A percentile compares a stretch with the other conserved stretches of the same genome.
Evolutionary conservation across 2,329 filamentous ascomycete species (phyloP).

Genomic region (Phoma sp.): DNA sequence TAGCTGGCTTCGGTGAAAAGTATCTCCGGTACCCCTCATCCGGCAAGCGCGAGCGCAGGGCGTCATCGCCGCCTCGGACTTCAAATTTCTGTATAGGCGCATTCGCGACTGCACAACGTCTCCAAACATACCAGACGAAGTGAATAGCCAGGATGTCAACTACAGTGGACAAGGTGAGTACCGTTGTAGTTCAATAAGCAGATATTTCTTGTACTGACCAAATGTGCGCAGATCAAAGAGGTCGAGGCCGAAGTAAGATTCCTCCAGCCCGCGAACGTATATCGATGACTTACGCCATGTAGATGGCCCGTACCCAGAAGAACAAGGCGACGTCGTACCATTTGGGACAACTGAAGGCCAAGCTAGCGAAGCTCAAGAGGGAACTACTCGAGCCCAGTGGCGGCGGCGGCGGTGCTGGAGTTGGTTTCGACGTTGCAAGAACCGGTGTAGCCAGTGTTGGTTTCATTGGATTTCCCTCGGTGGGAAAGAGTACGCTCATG

Average conservation of each 20-base stretch:
- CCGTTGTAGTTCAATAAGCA: background rate
- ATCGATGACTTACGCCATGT: slow-evolving; percentile 36
- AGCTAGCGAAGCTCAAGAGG: slow-evolving; percentile 95
- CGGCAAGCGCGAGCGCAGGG: slow-evolving; percentile 17
- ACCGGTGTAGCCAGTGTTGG: slow-evolving; percentile 97
- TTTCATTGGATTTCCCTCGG: slow-evolving; percentile 97
- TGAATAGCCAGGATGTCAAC: slow-evolving; percentile 74
- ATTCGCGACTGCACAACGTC: slow-evolving; percentile 13
- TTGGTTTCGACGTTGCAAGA: slow-evolving; percentile 95
- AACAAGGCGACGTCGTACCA: slow-evolving; percentile 96
- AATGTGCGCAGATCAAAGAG: slow-evolving; percentile 79
- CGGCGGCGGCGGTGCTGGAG: slow-evolving; percentile 82
- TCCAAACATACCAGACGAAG: background rate
- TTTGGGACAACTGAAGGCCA: slow-evolving; percentile 92
- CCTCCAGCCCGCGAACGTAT: slow-evolving; percentile 20
- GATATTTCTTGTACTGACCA: background rate
- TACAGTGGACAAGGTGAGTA: slow-evolving; percentile 88
- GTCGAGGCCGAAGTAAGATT: slow-evolving; percentile 87
- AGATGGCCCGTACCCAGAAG: slow-evolving; percentile 97
- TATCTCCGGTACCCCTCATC: slow-evolving; percentile 26
- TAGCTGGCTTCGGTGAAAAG: slow-evolving; percentile 20
- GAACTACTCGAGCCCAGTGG: slow-evolving; percentile 87
- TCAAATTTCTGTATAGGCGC: slow-evolving; percentile 42
- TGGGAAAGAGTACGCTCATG: slow-evolving; percentile 98
- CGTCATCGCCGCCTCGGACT: slow-evolving; percentile 37